Base-by-base conservation (phyloP, 371 early-diverging fungal species). In the Furculomyces boomerangus region DNA sequence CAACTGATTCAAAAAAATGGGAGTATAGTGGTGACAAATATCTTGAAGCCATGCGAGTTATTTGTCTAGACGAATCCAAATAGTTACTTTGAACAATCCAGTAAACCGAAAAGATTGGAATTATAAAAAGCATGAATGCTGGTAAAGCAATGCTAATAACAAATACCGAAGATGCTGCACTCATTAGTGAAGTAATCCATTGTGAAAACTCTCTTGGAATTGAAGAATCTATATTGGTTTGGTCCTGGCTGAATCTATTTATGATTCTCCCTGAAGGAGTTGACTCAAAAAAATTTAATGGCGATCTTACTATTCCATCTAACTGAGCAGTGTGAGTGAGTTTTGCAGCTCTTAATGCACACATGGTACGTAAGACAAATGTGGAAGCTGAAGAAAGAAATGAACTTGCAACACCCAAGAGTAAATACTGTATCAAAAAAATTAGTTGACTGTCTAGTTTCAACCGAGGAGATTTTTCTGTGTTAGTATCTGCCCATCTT, bases 191-290 rank as follows among this genome's bases (percentile, higher is more conserved):
- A 40, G 71, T 70, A 0, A 81, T 59, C 37, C 87, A 73, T 64
- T 78, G 76, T 7, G 80, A 71, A 61, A 88, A 77, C 30, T 74
- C 64, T 58, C 77, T 79, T 16, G 82, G 69, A 5, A 90, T 71
- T 40, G 74, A 68, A 45, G 74, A 80, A 58, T 93, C 93, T 7
- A 86, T 64, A 0, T 79, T 70, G 53, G 84, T 84, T 55, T 86
- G 80, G 60, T 94, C 94, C 60, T 85, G 83, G 56, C 79, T 76
- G 59, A 94, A 92, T 3, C 93, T 74, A 60, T 83, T 86, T 70
- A 93, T 71, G 51, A 96, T 86, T 22, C 90, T 81, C 28, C 87
- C 90, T 18, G 86, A 60, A 5, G 92, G 85, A 0, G 90, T 93
- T 37, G 70, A 75, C 47, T 93, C 91, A 63, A 91, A 90, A 71